These are phyloP conservation scores for Cyclotella distinguenda DNA, from an alignment of 108 stramenopile genomes.

Conservation along the genomic window DNA sequence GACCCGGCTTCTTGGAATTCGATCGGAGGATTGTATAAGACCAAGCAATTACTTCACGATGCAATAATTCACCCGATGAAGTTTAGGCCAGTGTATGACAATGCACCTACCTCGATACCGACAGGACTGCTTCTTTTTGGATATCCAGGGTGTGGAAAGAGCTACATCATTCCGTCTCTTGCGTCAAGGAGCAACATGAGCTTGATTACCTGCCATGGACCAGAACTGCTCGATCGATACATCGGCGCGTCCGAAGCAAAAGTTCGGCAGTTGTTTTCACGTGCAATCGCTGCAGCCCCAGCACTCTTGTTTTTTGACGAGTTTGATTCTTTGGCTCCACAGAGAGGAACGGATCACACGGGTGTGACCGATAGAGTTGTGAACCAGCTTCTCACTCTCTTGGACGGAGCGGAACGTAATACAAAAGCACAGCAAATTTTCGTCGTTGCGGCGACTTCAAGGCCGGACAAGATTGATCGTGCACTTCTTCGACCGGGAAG, in stretches of 20 bases:
- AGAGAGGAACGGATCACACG: slow-evolving; percentile 92
- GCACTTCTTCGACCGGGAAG: slow-evolving; percentile 94
- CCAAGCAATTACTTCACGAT: slow-evolving; percentile 59
- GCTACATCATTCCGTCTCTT: slow-evolving; percentile 83
- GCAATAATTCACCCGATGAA: slow-evolving; percentile 67
- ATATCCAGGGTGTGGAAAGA: slow-evolving; percentile 80
- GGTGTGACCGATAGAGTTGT: slow-evolving; percentile 98
- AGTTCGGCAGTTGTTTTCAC: slow-evolving; percentile 88
- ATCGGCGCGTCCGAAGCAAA: slow-evolving; percentile 98
- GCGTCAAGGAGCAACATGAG: slow-evolving; percentile 82
- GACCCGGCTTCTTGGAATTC: slow-evolving; percentile 51
- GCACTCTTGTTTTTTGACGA: slow-evolving; percentile 96
- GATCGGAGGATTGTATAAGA: slow-evolving; percentile 75
- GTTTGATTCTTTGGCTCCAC: slow-evolving; percentile 92
- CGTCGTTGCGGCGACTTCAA: slow-evolving; percentile 89
- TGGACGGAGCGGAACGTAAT: slow-evolving; percentile 80
- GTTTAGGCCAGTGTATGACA: slow-evolving; percentile 66
- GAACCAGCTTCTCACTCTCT: slow-evolving; percentile 95
- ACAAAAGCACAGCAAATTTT: slow-evolving; percentile 66
- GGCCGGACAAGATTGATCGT: slow-evolving; percentile 95
- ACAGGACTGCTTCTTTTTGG: slow-evolving; percentile 80
- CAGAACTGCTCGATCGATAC: slow-evolving; percentile 97
- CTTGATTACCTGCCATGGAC: slow-evolving; percentile 89
- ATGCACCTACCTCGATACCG: slow-evolving; percentile 66
- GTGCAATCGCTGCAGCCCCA: slow-evolving; percentile 86